phyloP scores from a whole-genome alignment of 2,329 filamentous ascomycete genomes.

The Rugonectria rugulosa region DNA sequence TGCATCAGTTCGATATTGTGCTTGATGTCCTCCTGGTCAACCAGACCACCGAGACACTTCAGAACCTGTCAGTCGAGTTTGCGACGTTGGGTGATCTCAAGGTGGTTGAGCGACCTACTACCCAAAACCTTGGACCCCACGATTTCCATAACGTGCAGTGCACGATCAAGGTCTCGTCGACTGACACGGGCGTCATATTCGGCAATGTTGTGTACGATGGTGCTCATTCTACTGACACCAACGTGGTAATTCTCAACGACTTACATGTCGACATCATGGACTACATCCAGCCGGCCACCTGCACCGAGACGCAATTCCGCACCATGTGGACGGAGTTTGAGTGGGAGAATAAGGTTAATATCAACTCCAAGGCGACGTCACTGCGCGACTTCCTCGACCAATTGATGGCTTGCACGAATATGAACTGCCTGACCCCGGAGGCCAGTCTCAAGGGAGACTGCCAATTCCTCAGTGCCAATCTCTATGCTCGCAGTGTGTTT shows the following conservation, averaged over 20 bases:
- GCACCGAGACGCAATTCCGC: conserved; percentile 97
- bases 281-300: conserved; percentile 96
- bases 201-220: conserved; percentile 99
- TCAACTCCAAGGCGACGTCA: conserved; percentile 95
- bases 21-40: conserved; percentile 96
- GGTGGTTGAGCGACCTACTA: conserved; percentile 94
- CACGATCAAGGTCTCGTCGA: conserved; percentile 98
- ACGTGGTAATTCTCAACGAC: conserved; percentile 97
- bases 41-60: conserved; percentile 93
- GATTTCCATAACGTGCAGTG: conserved; percentile 99
- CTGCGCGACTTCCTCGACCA: conserved; percentile 91
- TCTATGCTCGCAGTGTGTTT: conserved; percentile 97
- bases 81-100: conserved; percentile 98
- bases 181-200: conserved; percentile 98
- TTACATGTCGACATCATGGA: conserved; percentile 99
- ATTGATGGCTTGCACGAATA: conserved; percentile 97
- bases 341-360: conserved; percentile 99
- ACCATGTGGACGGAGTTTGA: conserved; percentile 99
- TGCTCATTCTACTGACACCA: conserved; percentile 87
- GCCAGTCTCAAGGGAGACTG: conserved; percentile 97
- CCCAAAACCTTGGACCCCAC: conserved; percentile 92
- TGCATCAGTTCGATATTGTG: conserved; percentile 98
- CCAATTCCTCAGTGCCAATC: conserved; percentile 95
- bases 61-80: conserved; percentile 97
- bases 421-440: conserved; percentile 96